Conservation (phyloP, 352 stramenopile species). For the Globisporangium spiculum region DNA sequence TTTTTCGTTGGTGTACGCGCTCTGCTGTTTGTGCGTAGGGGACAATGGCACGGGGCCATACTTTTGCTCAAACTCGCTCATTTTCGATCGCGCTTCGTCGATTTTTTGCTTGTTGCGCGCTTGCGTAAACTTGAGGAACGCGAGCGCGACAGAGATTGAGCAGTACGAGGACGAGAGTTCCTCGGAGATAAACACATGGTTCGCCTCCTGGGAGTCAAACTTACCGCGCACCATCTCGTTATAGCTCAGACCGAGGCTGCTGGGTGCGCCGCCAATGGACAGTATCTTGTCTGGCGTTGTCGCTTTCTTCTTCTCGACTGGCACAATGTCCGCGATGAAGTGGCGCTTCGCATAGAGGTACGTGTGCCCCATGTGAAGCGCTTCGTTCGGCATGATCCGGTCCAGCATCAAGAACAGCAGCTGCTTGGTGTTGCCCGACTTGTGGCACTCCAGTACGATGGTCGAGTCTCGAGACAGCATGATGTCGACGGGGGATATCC, state of each 20-base stretch:
- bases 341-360: slow-evolving; percentile 80
- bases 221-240: slow-evolving; percentile 60
- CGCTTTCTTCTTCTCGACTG: slow-evolving; percentile 46
- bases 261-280: slow-evolving; percentile 13
- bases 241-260: slow-evolving; percentile 41
- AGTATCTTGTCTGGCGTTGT: slow-evolving; percentile 26
- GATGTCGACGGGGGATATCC: slow-evolving; percentile 67
- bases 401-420: slow-evolving; percentile 77
- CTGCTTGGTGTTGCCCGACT: slow-evolving; percentile 43
- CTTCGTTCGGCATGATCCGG: slow-evolving; percentile 60
- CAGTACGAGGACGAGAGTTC: slow-evolving; percentile 80
- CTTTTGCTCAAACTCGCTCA: slow-evolving; percentile 58
- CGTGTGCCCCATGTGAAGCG: slow-evolving; percentile 66
- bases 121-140: slow-evolving; percentile 76
- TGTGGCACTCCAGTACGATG: slow-evolving; percentile 67
- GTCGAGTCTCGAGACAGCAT: slow-evolving; percentile 75
- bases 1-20: slow-evolving; percentile 19
- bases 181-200: slow-evolving; percentile 77
- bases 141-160: slow-evolving; percentile 78
- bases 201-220: slow-evolving; percentile 45
- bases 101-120: slow-evolving; percentile 62
- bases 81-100: slow-evolving; percentile 46
- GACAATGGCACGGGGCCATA: slow-evolving; percentile 33
- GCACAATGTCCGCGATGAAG: slow-evolving; percentile 72
- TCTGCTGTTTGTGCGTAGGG: slow-evolving; percentile 16